Percentiles rank a stretch among this genome's conserved stretches.
Evolutionary conservation across 2,329 filamentous ascomycete genomes (phyloP).

Genomic region (Aureobasidium sp.): DNA sequence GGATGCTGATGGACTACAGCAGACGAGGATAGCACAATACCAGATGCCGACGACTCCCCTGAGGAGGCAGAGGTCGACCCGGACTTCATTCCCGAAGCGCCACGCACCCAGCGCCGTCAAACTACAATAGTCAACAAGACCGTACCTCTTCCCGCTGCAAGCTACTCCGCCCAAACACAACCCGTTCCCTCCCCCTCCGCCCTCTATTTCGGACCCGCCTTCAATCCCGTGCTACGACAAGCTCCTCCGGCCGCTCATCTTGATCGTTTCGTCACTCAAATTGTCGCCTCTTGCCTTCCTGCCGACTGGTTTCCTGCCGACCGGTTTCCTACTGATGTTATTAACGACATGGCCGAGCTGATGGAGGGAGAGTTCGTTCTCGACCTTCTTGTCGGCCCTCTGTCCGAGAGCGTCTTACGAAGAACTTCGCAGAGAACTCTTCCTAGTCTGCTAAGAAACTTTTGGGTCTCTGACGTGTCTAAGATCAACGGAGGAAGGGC

Average conservation of each 20-base stretch:
- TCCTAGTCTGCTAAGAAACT: slow-evolving; percentile 1
- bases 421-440: background rate
- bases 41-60: background rate
- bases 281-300: no score
- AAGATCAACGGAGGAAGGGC: background rate
- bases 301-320: no score
- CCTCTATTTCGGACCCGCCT: no score
- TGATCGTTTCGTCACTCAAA: background rate
- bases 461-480: background rate
- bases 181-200: no score
- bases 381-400: background rate
- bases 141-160: background rate
- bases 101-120: background rate
- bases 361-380: background rate
- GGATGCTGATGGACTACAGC: background rate
- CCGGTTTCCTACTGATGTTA: no score
- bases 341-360: background rate
- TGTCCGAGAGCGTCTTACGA: background rate
- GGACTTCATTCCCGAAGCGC: background rate
- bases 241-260: background rate
- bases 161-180: no score
- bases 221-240: no score
- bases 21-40: background rate
- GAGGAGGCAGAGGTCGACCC: background rate
- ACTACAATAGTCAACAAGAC: background rate